Base-by-base conservation (phyloP, 208 protist species). In the Naegleria lovaniensis region DNA sequence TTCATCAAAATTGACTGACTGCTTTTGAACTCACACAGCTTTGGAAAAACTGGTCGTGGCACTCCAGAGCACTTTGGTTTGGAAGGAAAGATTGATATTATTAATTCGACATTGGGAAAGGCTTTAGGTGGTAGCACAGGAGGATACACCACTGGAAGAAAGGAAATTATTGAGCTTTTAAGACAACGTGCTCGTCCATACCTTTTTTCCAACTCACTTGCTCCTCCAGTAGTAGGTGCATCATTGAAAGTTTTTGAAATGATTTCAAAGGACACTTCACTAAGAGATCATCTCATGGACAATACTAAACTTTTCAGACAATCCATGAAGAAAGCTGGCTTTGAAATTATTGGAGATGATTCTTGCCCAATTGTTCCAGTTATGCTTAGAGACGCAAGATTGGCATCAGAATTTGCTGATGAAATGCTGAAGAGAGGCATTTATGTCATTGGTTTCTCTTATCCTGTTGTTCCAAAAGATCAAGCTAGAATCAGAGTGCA, bases 391-490 rank as follows among this genome's bases (percentile, higher is more conserved):
- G 96, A 98, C 85, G 96, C 96, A 13, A 87, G 91, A 36, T 83
- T 98, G 16, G 96, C 96, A 39, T 67, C 90, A 83, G 79, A 95
- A 33, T 96, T 98, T 79, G 95, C 96, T 2, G 92, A 96, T 19
- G 92, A 94, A 36, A 96, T 98, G 95, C 92, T 97, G 52, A 88
- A 93, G n/a, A 89, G 92, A 40, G 95, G 94, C 83, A 97, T 98
- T 92, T 98, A 98, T 90, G 96, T 98, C 51, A 96, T 96, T 83
- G 96, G 92, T 36, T 98, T 98, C 91, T 93, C 88, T 39, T 98
- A 93, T 91, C 96, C 96, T 15, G 96, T 97, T 52, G 96, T 97
- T 39, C 95, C 95, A 58, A 95, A 95, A 75, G 96, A 94, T 51
- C 22, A 94, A 91, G 95, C 95, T 13, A 93, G 96, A 87, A 98